Conservation (phyloP, 1,284 basidiomycete species). For the Ceratobasidium sp. region DNA sequence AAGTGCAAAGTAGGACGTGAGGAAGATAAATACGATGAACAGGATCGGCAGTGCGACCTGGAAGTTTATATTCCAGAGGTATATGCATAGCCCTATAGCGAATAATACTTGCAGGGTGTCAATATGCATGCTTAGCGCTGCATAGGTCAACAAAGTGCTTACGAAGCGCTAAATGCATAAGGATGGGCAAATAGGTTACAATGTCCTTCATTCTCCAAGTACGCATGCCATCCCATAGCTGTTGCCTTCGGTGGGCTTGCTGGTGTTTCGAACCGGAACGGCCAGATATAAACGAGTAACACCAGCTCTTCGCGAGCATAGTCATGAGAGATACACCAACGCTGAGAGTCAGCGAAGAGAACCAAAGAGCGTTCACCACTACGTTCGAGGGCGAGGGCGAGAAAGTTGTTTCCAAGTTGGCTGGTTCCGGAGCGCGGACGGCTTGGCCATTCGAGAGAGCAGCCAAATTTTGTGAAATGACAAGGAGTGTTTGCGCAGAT, state of each 20-base stretch:
- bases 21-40: too few species aligned
- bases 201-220: constrained; percentile 24
- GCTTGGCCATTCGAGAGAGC: background rate
- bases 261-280: background rate
- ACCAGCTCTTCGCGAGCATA: constrained; percentile 1
- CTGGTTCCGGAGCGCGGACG: background rate
- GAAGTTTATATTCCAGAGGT: too few species aligned
- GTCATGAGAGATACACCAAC: constrained; percentile 1
- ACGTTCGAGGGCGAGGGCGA: background rate
- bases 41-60: too few species aligned
- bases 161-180: constrained; percentile 20
- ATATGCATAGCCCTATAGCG: too few species aligned
- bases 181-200: background rate
- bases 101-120: too few species aligned
- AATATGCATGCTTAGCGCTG: too few species aligned
- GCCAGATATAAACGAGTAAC: constrained; percentile 2
- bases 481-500: background rate
- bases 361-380: constrained; percentile 9
- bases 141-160: too few species aligned
- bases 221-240: constrained; percentile 8
- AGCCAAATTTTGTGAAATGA: background rate
- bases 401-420: background rate
- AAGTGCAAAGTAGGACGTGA: too few species aligned
- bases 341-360: constrained; percentile 5
- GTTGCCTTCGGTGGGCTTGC: constrained; percentile 15